A percentile compares a stretch with the other conserved stretches of the same genome.
Conservation (phyloP, 495 filamentous ascomycete species). For the Tuber microsphaerosporum region DNA sequence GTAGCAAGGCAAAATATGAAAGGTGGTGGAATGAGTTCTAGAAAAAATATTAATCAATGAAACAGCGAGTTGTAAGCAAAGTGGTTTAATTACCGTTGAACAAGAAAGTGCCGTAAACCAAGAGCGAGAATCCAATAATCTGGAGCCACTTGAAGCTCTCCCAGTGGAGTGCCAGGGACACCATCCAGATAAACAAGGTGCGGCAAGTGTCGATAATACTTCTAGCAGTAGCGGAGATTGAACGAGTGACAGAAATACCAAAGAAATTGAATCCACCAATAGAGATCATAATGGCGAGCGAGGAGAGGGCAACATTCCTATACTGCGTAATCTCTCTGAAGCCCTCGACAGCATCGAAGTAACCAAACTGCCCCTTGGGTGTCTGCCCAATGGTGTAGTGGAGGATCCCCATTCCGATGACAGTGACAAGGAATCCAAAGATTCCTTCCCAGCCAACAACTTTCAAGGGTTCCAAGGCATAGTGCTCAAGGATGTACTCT, state of each 20-base stretch:
- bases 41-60: not conserved
- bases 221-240: conserved; percentile 80
- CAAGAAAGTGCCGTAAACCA: conserved; percentile 94
- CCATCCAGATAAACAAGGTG: conserved; percentile 96
- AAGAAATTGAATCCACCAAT: conserved; percentile 99
- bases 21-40: not conserved
- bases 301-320: conserved; percentile 62
- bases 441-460: conserved; percentile 95
- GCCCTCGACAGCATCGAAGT: conserved; percentile 83
- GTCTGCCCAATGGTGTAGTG: conserved; percentile 70
- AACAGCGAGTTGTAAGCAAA: not conserved
- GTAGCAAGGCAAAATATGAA: not conserved
- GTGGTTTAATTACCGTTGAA: conserved; percentile 60
- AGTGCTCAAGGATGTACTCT: conserved; percentile 87
- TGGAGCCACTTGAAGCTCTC: conserved; percentile 98
- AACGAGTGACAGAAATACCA: conserved; percentile 81
- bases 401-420: conserved; percentile 69
- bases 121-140: conserved; percentile 73
- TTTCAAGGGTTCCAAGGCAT: conserved; percentile 76
- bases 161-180: conserved; percentile 88
- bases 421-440: conserved; percentile 81
- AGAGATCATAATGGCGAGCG: conserved; percentile 86
- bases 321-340: conserved; percentile 67
- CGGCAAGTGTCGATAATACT: conserved; percentile 96
- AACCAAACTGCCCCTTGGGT: conserved; percentile 65